Evolutionary conservation across 176 grass and related monocot genomes (phyloP), one percentile per base, ranked within the genome.

Genomic region (Panicum miliaceum): DNA sequence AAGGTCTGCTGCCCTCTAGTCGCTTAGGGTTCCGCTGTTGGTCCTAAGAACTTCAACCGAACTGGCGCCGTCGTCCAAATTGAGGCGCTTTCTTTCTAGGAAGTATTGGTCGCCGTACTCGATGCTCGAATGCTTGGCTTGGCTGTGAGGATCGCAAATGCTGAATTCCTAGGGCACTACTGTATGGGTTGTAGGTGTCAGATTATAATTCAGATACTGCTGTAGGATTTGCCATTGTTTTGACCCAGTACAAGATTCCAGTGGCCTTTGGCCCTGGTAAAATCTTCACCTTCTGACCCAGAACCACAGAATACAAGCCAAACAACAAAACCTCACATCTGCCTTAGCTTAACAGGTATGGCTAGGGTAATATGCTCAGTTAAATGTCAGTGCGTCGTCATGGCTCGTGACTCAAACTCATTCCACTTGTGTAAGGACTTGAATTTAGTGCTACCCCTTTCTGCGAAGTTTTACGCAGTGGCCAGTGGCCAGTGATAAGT

Each of bases 81-180:
- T 59, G 16, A 23, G n/a, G 54, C 12, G 36, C 13, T 35, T n/a
- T 46, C 9, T 48, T 36, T 35, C 34, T 7, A 43, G 40, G 23
- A 26, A 13, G 18, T 5, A 54, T 27, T 34, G 54, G 16, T 27
- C 29, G 16, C 16, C 27, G 3, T 0, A 58, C 71, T 14, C 18
- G 51, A 6, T 79, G 48, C 51, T 14, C 9, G 68, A 53, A 13
- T 73, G 54, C 43, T 54, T 45, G 69, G 25, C 19, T 86, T n/a
- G 40, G 38, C n/a, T 26, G 10, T 56, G 34, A 13, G 43, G 13
- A 53, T 68, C 20, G 13, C 47, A 19, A 16, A 18, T 64, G 57
- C 46, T 76, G n/a, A 13, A 32, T 82, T 71, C 20, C 27, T 69
- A 26, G 36, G 35, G 18, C 48, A 53, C 5, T 16, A 16, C 41